These are phyloP conservation scores for Brassica juncea DNA, from an alignment of 345 rosid species.

Conservation along the genomic window DNA sequence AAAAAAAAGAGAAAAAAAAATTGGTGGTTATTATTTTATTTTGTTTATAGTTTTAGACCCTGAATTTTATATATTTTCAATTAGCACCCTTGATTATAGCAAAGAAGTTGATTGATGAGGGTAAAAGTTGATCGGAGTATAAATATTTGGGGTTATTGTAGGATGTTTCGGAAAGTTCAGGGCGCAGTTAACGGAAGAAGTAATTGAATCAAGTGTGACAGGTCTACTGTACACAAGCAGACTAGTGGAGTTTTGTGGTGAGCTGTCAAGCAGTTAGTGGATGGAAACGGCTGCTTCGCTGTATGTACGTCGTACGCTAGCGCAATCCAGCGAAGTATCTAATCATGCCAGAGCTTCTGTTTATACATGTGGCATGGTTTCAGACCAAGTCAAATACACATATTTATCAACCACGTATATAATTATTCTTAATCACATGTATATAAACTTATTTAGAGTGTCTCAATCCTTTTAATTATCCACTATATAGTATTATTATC, in stretches of 20 bases:
- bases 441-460: neutral
- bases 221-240: neutral
- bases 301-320: conserved; percentile 32
- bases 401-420: neutral
- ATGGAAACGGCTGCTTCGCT: conserved; percentile 33
- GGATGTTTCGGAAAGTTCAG: neutral
- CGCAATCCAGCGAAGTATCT: conserved; percentile 38
- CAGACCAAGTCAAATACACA: conserved; percentile 1
- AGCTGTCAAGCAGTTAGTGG: conserved; percentile 43
- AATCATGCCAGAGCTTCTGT: conserved; percentile 33
- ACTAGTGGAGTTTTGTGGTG: conserved; percentile 15
- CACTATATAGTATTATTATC: conserved; percentile 1
- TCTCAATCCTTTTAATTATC: neutral
- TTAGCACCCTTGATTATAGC: neutral
- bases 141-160: conserved; percentile 5
- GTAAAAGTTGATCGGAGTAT: neutral
- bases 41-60: neutral
- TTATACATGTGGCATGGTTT: conserved; percentile 19
- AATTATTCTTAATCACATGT: neutral
- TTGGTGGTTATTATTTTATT: conserved; percentile 14
- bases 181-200: neutral
- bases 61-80: neutral
- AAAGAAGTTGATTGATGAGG: neutral
- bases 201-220: conserved; percentile 2
- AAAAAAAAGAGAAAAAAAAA: neutral